These are phyloP conservation scores for Kodamaea derodonti DNA, from an alignment of 1,139 yeast genomes.

Conservation along the genomic window DNA sequence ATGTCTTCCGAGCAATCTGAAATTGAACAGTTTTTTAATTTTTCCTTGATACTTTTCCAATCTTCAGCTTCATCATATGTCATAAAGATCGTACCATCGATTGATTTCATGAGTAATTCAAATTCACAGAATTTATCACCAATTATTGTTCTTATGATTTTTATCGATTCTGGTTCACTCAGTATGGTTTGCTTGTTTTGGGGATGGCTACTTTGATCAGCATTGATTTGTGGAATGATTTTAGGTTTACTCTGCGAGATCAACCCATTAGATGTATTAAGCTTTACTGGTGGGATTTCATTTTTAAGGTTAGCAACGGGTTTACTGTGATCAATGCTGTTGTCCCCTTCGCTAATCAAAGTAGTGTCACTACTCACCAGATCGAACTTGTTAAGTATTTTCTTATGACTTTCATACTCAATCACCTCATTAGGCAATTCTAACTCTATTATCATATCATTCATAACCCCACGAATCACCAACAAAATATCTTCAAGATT, in stretches of 20 bases:
- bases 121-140: constrained; percentile 6
- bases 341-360: no score
- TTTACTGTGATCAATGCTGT: no score
- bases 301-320: no score
- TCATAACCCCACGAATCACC: constrained; percentile 23
- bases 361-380: no score
- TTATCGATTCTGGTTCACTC: constrained; percentile 26
- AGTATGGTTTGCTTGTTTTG: no score
- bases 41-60: constrained; percentile 14
- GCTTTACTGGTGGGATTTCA: no score
- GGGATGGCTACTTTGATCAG: no score
- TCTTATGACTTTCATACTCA: constrained; percentile 9
- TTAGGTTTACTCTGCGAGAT: no score
- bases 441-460: constrained; percentile 19
- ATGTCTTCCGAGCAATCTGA: constrained; percentile 1
- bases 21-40: constrained; percentile 1
- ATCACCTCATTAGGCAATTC: constrained; percentile 21
- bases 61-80: constrained; percentile 10
- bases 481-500: constrained; percentile 10
- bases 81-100: neutral
- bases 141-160: constrained; percentile 24
- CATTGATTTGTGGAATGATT: no score
- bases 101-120: constrained; percentile 2
- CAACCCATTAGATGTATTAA: no score
- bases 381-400: no score